Conservation (phyloP, 208 protist species). For the Leishmania braziliensis region DNA sequence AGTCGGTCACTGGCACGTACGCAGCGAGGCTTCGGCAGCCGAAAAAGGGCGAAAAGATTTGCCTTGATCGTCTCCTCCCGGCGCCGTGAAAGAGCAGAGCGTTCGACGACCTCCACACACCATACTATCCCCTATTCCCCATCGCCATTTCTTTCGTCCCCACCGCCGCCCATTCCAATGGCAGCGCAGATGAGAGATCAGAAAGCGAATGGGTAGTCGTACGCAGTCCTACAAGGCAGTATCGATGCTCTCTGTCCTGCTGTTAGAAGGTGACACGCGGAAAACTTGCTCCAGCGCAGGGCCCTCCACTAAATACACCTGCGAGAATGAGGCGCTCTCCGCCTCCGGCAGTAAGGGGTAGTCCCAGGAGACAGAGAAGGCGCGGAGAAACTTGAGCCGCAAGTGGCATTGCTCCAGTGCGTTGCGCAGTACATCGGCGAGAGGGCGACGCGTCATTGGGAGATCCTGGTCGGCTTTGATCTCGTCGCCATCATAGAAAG, state of each 20-base stretch:
- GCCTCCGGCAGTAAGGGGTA: conserved; percentile 60
- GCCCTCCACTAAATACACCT: conserved; percentile 61
- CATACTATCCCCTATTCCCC: neutral
- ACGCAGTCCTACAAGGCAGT: neutral
- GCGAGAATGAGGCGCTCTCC: conserved; percentile 63
- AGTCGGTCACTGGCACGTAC: neutral
- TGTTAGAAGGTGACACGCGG: conserved; percentile 12
- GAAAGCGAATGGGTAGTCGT: neutral
- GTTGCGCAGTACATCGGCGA: conserved; percentile 46
- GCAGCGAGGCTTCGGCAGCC: neutral
- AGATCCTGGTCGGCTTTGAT: conserved; percentile 6
- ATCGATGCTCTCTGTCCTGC: neutral
- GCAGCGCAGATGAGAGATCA: neutral
- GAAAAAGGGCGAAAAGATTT: no score
- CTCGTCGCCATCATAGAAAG: conserved; percentile 3
- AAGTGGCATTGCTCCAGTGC: conserved; percentile 52
- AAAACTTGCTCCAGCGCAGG: conserved; percentile 41
- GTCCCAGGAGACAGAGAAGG: conserved; percentile 72
- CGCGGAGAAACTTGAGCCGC: conserved; percentile 55
- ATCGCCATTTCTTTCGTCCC: neutral
- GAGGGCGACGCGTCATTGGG: conserved; percentile 23
- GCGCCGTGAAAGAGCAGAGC: neutral
- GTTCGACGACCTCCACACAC: neutral
- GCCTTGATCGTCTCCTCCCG: neutral
- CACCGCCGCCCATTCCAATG: neutral